These are phyloP conservation scores for Lojkania enalia DNA, from an alignment of 2,329 filamentous ascomycete genomes.

Conservation along the genomic window DNA sequence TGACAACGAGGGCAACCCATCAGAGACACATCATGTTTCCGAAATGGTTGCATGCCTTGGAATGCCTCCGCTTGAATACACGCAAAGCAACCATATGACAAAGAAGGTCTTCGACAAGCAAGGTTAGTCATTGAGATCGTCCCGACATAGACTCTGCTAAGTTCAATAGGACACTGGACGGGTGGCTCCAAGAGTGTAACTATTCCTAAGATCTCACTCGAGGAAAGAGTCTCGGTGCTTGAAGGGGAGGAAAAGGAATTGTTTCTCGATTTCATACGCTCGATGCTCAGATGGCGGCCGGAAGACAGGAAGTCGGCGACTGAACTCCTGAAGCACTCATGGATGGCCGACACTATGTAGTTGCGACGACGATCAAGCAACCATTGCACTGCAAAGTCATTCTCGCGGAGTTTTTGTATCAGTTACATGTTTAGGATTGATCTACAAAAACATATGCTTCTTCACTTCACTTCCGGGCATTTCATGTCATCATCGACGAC, in stretches of 20 bases:
- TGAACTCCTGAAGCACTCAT: constrained; percentile 17
- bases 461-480: constrained; percentile 19
- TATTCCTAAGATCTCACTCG: constrained; percentile 9
- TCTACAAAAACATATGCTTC: constrained; percentile 16
- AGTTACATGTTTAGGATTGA: constrained; percentile 2
- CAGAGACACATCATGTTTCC: constrained; percentile 34
- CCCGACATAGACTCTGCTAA: constrained; percentile 1
- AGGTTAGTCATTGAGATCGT: constrained; percentile 22
- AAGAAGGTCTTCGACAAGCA: constrained; percentile 28
- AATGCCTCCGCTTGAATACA: constrained; percentile 28
- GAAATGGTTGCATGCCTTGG: constrained; percentile 36
- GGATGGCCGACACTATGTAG: constrained; percentile 16
- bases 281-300: constrained; percentile 38
- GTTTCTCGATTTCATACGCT: constrained; percentile 34
- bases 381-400: constrained; percentile 22
- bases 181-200: constrained; percentile 7
- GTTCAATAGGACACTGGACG: constrained; percentile 9
- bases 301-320: constrained; percentile 25
- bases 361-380: constrained; percentile 24
- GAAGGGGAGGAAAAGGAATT: constrained; percentile 23
- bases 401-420: constrained; percentile 18
- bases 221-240: constrained; percentile 13
- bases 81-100: constrained; percentile 25
- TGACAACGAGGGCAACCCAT: constrained; percentile 28
- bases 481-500: constrained; percentile 16